Base-by-base conservation (phyloP, 331 rosid genomes). In the Arachis monticola region DNA sequence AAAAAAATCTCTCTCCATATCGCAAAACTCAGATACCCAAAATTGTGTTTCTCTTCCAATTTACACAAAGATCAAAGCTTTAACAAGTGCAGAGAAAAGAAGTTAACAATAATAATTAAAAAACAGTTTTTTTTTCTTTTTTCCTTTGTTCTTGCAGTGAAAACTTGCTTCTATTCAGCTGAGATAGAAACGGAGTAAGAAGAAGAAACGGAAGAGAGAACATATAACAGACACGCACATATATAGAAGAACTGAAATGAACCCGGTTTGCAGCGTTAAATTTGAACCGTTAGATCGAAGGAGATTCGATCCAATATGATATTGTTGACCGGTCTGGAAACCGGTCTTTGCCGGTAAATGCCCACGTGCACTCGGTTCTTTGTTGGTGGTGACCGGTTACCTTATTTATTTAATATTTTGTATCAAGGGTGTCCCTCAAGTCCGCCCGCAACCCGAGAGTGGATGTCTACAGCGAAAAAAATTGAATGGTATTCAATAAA, bases 1-100 rank as follows among this genome's bases (percentile, higher is more conserved):
- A 81, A 92, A 63, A 56, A 88, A 90, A 81, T 86, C 91, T 6
- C 89, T 82, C 88, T 93, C 97, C 98, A 93, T 93, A 11, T 47
- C 46, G 12, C 32, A 67, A 71, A 44, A 41, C 57, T 64, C 35
- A 74, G 77, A 70, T 50, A 79, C 74, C 74, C 73, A 62, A 7
- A 11, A 58, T 14, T 1, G 0, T 8, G 12, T 55, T 11, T 40
- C 22, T 52, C 56, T 60, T 10, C n/a, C 0, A 7, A 30, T 17
- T 41, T 10, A 53, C 1, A 32, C 14, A 79, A 63, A 76, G 68
- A 75, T 14, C 2, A 10, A 58, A 40, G 44, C 57, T 56, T 10
- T 69, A 3, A 12, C 6, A 30, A 76, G n/a, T 38, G 3, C 38
- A 69, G n/a, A 40, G 72, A 74, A 38, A 74, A 42, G 44, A 7